Base-by-base conservation (phyloP, 208 protist species). In the Leishmania mexicana region DNA sequence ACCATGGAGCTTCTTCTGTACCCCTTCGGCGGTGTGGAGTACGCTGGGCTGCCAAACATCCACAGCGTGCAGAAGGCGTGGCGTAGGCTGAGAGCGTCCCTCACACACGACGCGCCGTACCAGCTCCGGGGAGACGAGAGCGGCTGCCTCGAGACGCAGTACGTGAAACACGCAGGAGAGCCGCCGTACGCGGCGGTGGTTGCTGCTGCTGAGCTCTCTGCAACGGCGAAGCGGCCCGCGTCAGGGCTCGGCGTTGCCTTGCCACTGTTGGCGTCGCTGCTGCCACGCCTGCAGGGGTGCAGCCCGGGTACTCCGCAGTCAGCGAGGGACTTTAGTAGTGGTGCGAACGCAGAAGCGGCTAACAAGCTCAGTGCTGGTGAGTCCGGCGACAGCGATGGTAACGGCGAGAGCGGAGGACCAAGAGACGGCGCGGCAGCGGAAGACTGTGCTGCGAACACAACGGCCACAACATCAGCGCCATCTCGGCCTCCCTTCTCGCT, bases 31-130 rank as follows among this genome's bases (percentile, higher is more conserved):
- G 76, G 47, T 72, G 89, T 85, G 77, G 83, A 87, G 77, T 87
- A 85, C 77, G 84, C 84, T 4, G 77, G 78, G 3, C 83, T 93
- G 80, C 83, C 70, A 17, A 93, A 93, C 76, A 93, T 93, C 38
- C 89, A 93, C 73, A 75, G 70, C 2, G 80, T 93, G 49, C 83
- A 84, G 11, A 31, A 76, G 45, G 81, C 85, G 31, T 91, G 86
- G 78, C 72, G 81, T 28, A 40, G 65, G 0, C 78, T 93, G 53
- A 85, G 81, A 47, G 74, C 45, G 10, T 84, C 85, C 17, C 47
- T 93, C 49, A n/a, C 88, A 28, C 42, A 79, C 28, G 81, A 88
- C 21, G 70, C 57, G 68, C 81, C 84, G 51, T 80, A 80, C 58
- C 24, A 45, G 49, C 81, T 85, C 19, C 45, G n/a, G 28, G 76